Conservation (phyloP, 2,329 filamentous ascomycete species). For the Verticillium zaregamsianum region DNA sequence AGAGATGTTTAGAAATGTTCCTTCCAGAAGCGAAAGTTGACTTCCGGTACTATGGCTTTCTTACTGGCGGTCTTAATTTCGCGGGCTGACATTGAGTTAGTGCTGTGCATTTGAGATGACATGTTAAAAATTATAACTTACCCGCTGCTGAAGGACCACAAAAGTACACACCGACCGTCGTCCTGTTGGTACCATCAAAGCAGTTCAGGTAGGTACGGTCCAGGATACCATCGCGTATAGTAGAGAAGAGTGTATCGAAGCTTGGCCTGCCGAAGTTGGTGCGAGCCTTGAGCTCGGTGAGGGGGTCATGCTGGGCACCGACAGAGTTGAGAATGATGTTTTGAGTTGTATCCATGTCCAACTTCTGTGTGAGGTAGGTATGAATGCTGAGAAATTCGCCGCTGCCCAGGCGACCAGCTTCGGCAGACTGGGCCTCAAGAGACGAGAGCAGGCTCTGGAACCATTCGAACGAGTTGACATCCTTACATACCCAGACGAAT, state of each 20-base stretch:
- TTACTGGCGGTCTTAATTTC: slow-evolving; percentile 82
- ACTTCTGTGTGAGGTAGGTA: slow-evolving; percentile 91
- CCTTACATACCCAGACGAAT: slow-evolving; percentile 98
- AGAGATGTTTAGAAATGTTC: slow-evolving; percentile 78
- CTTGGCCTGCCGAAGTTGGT: slow-evolving; percentile 96
- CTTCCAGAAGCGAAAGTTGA: slow-evolving; percentile 98
- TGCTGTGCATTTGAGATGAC: not conserved
- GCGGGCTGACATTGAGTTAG: slow-evolving; percentile 57
- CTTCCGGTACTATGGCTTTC: slow-evolving; percentile 66
- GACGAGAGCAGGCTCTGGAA: slow-evolving; percentile 92
- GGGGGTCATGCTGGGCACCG: slow-evolving; percentile 78
- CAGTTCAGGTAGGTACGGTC: slow-evolving; percentile 82
- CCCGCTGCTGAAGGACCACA: slow-evolving; percentile 77
- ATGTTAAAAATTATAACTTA: slow-evolving; percentile 27
- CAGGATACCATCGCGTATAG: slow-evolving; percentile 83
- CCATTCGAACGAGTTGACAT: slow-evolving; percentile 96
- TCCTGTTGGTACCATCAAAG: slow-evolving; percentile 69
- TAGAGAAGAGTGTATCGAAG: slow-evolving; percentile 73
- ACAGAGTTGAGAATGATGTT: slow-evolving; percentile 98
- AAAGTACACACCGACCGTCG: slow-evolving; percentile 95
- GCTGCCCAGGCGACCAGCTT: slow-evolving; percentile 62
- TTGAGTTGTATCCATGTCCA: slow-evolving; percentile 87
- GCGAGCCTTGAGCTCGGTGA: slow-evolving; percentile 83
- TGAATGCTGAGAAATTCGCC: slow-evolving; percentile 95
- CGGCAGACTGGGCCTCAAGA: slow-evolving; percentile 78